Evolutionary conservation across 148 eudicot genomes (phyloP).

Genomic region (Hydrangea macrophylla): DNA sequence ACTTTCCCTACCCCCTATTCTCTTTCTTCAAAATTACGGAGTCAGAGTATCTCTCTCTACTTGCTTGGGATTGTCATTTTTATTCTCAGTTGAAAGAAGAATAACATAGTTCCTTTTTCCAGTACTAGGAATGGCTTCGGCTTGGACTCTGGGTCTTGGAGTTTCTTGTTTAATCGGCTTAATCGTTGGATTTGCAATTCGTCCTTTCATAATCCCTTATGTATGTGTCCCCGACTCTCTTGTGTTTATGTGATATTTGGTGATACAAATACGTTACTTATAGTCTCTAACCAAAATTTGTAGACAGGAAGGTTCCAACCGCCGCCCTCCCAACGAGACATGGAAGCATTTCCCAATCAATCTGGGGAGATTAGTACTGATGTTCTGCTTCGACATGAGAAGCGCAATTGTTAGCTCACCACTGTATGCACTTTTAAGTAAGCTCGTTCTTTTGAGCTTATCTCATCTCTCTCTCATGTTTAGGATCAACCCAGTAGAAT

Average conservation of each 20-base stretch:
- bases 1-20: background rate
- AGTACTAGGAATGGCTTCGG: conserved; percentile 34
- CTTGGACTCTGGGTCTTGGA: conserved; percentile 43
- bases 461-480: conserved; percentile 52
- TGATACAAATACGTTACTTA: background rate
- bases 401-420: conserved; percentile 69
- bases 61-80: background rate
- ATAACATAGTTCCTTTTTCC: background rate
- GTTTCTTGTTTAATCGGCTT: conserved; percentile 46
- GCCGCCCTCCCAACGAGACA: conserved; percentile 39
- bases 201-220: conserved; percentile 48
- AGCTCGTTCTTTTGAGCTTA: conserved; percentile 25
- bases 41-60: background rate
- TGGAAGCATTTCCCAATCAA: conserved; percentile 65
- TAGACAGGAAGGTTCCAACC: conserved; percentile 63
- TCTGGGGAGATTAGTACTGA: conserved; percentile 62
- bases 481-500: conserved; percentile 22
- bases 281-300: conserved; percentile 35
- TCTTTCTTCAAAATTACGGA: background rate
- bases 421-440: conserved; percentile 12
- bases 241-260: background rate
- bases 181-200: conserved; percentile 49
- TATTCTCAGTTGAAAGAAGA: background rate
- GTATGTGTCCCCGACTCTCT: conserved; percentile 57
- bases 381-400: conserved; percentile 58